These are phyloP conservation scores for Pistacia vera DNA, from an alignment of 345 rosid species.

Conservation along the genomic window DNA sequence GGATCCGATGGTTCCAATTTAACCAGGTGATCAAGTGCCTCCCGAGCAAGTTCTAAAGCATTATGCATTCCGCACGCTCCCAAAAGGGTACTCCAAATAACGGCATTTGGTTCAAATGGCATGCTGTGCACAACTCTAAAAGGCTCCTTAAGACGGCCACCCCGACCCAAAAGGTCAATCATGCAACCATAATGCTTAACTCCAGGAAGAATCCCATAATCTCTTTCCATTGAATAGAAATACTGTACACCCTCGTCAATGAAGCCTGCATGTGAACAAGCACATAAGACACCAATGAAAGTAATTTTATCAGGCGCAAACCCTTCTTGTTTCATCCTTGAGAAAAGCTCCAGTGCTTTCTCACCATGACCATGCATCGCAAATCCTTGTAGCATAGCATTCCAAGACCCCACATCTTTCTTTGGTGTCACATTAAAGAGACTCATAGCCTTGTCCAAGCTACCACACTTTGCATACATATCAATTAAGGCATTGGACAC, in stretches of 20 bases:
- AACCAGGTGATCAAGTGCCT: conserved; percentile 49
- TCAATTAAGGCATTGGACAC: conserved; percentile 79
- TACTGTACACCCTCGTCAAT: conserved; percentile 64
- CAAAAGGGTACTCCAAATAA: conserved; percentile 85
- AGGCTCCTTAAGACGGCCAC: conserved; percentile 77
- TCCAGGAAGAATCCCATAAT: conserved; percentile 61
- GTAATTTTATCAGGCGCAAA: conserved; percentile 69
- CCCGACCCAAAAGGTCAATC: conserved; percentile 85
- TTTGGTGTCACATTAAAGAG: conserved; percentile 56
- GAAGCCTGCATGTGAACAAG: conserved; percentile 84
- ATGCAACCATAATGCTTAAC: conserved; percentile 91
- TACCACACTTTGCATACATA: conserved; percentile 89
- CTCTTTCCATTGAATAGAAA: conserved; percentile 69
- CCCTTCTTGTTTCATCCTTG: conserved; percentile 71
- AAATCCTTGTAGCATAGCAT: conserved; percentile 78
- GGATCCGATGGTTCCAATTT: conserved; percentile 53
- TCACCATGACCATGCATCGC: conserved; percentile 82
- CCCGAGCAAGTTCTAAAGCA: conserved; percentile 51
- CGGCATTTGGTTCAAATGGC: conserved; percentile 78
- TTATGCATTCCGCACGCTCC: conserved; percentile 75
- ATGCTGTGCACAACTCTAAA: conserved; percentile 58
- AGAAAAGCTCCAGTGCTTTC: conserved; percentile 67
- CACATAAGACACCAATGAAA: conserved; percentile 70
- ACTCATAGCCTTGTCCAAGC: conserved; percentile 52
- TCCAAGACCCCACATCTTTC: conserved; percentile 85